Evolutionary conservation across 345 rosid species (phyloP).

Genomic region (Eucalyptus albens): DNA sequence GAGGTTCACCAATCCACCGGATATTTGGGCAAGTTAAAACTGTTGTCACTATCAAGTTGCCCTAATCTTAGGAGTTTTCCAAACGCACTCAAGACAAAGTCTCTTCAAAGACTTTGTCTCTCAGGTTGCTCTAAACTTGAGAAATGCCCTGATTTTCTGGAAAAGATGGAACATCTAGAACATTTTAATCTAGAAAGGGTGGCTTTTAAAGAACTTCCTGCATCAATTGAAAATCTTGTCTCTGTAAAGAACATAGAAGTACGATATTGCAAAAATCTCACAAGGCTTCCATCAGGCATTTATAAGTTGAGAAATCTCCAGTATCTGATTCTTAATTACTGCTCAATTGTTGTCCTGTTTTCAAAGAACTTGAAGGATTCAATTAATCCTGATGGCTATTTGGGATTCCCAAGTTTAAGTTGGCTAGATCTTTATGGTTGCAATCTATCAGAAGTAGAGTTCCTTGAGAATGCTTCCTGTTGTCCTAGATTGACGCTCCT

Average conservation of each 20-base stretch:
- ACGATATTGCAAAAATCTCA: accelerated
- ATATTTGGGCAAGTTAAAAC: too few relatives aligned
- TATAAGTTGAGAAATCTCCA: too few relatives aligned
- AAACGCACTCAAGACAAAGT: neutral
- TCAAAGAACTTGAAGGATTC: too few relatives aligned
- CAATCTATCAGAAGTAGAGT: too few relatives aligned
- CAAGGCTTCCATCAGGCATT: too few relatives aligned
- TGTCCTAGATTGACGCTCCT: too few relatives aligned
- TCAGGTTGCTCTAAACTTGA: neutral
- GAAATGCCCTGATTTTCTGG: neutral
- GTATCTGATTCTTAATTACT: accelerated
- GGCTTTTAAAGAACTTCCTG: neutral
- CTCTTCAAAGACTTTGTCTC: accelerated
- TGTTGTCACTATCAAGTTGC: accelerated
- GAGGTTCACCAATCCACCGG: too few relatives aligned
- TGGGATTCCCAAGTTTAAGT: too few relatives aligned
- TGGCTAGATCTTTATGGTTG: too few relatives aligned
- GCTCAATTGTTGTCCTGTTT: too few relatives aligned
- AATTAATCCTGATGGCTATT: accelerated
- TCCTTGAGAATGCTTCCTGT: too few relatives aligned
- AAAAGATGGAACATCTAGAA: neutral
- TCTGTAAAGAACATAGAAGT: accelerated
- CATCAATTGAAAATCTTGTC: neutral
- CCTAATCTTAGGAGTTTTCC: neutral
- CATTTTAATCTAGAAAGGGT: too few relatives aligned